Conservation (phyloP, 257 asterid genomes). For the Ehretia macrophylla region DNA sequence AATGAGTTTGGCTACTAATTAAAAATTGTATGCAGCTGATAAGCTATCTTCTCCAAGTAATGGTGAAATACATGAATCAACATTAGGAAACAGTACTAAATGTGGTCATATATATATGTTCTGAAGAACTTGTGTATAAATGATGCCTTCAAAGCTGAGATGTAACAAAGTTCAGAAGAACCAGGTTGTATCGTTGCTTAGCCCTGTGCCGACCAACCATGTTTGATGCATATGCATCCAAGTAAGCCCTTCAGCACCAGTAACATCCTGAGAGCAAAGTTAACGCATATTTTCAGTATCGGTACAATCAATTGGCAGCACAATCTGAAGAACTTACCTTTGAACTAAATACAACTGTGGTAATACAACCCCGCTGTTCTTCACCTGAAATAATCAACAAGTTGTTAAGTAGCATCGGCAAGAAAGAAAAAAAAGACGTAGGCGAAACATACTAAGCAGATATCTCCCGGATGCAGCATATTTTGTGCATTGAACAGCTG, state of each 20-base stretch:
- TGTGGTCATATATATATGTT: too few species aligned
- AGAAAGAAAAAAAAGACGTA: background rate
- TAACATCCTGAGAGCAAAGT: conserved; percentile 46
- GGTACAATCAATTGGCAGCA: conserved; percentile 2
- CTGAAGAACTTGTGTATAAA: too few species aligned
- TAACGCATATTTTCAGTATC: background rate
- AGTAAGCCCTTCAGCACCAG: conserved; percentile 64
- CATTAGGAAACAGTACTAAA: too few species aligned
- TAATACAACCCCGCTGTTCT: conserved; percentile 48
- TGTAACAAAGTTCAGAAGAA: conserved; percentile 29
- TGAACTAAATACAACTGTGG: conserved; percentile 60
- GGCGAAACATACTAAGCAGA: background rate
- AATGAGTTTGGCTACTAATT: too few species aligned
- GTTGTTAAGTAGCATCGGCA: background rate
- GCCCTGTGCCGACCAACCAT: conserved; percentile 65
- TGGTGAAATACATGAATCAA: too few species aligned
- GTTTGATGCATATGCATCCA: conserved; percentile 83
- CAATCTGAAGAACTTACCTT: conserved; percentile 40
- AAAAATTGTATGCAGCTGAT: too few species aligned
- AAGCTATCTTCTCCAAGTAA: too few species aligned
- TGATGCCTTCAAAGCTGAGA: background rate
- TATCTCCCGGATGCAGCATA: too few species aligned
- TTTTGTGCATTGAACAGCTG: background rate
- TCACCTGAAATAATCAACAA: conserved; percentile 47
- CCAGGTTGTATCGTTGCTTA: conserved; percentile 41